Evolutionary conservation across 768 basidiomycete species (phyloP).

Genomic region (Suillus spraguei): DNA sequence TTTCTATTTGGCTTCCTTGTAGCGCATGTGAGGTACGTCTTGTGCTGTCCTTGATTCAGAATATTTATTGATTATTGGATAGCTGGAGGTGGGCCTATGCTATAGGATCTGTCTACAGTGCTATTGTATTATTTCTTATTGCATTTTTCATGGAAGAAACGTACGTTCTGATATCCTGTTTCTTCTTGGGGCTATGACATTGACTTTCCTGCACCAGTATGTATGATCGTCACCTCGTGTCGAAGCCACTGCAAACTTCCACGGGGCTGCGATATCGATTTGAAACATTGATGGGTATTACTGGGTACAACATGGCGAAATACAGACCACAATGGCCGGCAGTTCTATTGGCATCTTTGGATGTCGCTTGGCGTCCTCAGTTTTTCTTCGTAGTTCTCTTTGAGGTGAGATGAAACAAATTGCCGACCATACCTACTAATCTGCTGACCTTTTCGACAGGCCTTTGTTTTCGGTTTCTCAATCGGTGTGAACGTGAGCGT

Average conservation of each 20-base stretch:
- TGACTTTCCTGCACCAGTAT: constrained; percentile 34
- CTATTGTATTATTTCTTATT: constrained; percentile 47
- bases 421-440: not conserved
- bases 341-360: constrained; percentile 34
- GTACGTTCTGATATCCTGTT: constrained; percentile 24
- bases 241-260: constrained; percentile 21
- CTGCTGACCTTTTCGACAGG: constrained; percentile 25
- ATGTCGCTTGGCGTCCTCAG: constrained; percentile 53
- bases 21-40: constrained; percentile 26
- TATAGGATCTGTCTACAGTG: constrained; percentile 50
- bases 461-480: constrained; percentile 49
- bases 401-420: constrained; percentile 30
- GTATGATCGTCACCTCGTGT: constrained; percentile 43
- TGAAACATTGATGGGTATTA: constrained; percentile 51
- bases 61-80: not conserved
- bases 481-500: constrained; percentile 46
- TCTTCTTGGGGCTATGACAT: not conserved
- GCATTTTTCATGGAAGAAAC: constrained; percentile 53
- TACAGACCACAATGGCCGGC: constrained; percentile 46
- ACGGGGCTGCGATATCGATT: constrained; percentile 42
- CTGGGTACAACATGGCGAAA: constrained; percentile 46
- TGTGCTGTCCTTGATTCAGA: not conserved
- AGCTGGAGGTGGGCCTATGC: constrained; percentile 57
- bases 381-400: constrained; percentile 42
- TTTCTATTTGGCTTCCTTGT: constrained; percentile 33